Percentiles rank a stretch among this genome's conserved stretches.
Conservation (phyloP, 1,284 basidiomycete genomes). For the Xerocomus nothofagi region DNA sequence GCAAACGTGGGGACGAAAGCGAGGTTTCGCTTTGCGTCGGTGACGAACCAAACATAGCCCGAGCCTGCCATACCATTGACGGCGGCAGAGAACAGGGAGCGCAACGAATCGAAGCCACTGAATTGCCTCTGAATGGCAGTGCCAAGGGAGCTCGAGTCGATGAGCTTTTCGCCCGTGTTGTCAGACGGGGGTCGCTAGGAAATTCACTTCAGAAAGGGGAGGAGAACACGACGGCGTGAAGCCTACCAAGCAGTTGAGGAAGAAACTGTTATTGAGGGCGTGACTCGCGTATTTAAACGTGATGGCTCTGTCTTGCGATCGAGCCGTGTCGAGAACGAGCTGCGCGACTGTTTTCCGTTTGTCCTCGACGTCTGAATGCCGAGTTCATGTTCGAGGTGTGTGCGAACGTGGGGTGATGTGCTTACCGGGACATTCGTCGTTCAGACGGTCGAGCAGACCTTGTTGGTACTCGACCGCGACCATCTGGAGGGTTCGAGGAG, state of each 20-base stretch:
- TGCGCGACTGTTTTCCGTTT: constrained; percentile 68
- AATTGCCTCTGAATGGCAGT: constrained; percentile 52
- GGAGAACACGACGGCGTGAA: background rate
- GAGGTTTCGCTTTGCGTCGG: constrained; percentile 62
- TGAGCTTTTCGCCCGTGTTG: constrained; percentile 45
- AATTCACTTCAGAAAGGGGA: background rate
- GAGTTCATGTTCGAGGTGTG: constrained; percentile 5
- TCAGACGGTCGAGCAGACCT: constrained; percentile 73
- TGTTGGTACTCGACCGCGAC: constrained; percentile 81
- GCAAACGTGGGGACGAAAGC: constrained; percentile 86
- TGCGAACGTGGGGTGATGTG: background rate
- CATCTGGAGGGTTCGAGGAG: constrained; percentile 62
- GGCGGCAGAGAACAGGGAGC: constrained; percentile 76
- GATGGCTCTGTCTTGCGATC: constrained; percentile 61
- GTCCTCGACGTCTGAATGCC: constrained; percentile 52
- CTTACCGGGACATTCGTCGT: constrained; percentile 72
- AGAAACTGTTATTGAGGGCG: constrained; percentile 95
- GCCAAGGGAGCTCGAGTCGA: constrained; percentile 40
- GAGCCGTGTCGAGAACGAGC: constrained; percentile 72
- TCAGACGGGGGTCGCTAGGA: constrained; percentile 52
- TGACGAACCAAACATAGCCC: constrained; percentile 89
- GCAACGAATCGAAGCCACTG: constrained; percentile 67
- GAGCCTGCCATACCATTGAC: constrained; percentile 77
- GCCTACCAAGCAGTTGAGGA: constrained; percentile 83
- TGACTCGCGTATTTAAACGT: constrained; percentile 92